Evolutionary conservation across 2,329 filamentous ascomycete genomes (phyloP), one percentile per base, ranked within the genome.

Genomic region (Rutstroemia sp.): DNA sequence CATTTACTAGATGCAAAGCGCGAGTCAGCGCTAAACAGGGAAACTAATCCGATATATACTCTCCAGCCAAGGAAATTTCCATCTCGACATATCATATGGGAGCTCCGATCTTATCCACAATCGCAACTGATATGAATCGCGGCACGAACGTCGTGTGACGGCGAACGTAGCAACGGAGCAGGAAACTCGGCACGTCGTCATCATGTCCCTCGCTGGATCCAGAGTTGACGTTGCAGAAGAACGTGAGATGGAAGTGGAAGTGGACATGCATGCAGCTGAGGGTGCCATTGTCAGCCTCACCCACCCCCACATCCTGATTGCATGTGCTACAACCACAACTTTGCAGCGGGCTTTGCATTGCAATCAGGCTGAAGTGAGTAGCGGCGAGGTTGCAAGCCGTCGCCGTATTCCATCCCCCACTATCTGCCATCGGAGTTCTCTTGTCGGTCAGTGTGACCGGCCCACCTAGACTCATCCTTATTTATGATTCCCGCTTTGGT

Each of bases 211-310:
- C 5, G 52, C 36, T 16, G 42, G 14, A 50, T 55, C 2, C 6
- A 55, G 46, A 55, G 53, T 34, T 40, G 23, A 54, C 27, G 44
- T 30, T n/a, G 21, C 10, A 44, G 23, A 30, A 19, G 25, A 38
- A n/a, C 16, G 38, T 45, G 46, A 50, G 25, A 55, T 55, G 47
- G 25, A 55, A 51, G 47, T 36, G 46, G 23, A 17, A 17, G 40
- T 23, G 50, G 47, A 45, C 27, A 48, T 51, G 38, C 27, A 48
- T 51, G 38, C 46, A 55, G 53, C 53, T 55, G 53, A 51, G 34
- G 34, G 19, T 36, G 5, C 46, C 17, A 55, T 45, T 44, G 47
- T 55, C 53, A 55, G 47, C 53, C 53, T 55, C 47, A 51, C 27
- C 47, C 46, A 38, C 23, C 52, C 52, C 53, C 46, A 55, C 47